Base-by-base conservation (phyloP, 1,284 basidiomycete genomes). In the Cryptococcus wingfieldii region DNA sequence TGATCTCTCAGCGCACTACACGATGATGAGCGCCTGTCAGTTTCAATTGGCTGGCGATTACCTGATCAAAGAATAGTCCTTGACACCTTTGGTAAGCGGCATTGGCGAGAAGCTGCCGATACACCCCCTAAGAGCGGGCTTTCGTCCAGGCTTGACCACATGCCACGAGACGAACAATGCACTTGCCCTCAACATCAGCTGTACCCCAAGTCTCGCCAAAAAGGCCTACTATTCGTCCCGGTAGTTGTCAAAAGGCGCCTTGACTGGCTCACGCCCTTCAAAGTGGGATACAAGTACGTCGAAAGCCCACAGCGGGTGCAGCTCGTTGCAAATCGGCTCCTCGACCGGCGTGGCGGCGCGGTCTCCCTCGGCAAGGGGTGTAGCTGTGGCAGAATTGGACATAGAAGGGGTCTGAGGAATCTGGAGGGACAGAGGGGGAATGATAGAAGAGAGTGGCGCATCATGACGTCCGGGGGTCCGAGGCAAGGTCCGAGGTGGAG, bases 81-180 rank as follows among this genome's bases (percentile, higher is more conserved):
- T 82, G 54, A 98, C 75, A 10, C 92, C 93, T 28, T 87, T 81
- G 43, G 81, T 83, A 25, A 98, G 80, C 7, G 85, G 79, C 71
- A 87, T 82, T 2, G 90, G 82, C 46, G 87, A 85, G 71, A 98
- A 98, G 71, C 85, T 94, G 67, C 95, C 95, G 65, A 98, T 98
- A 77, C 95, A 98, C 25, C 95, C 95, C 58, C 95, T 81, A 58
- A 98, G 80, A 47, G 84, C 80, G 39, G 84, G 80, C 25, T 83
- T 65, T 58, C 0, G 57, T 27, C n/a, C 66, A 60, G 60, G 37
- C 63, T 47, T 5, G 61, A 46, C 38, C 55, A 59, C 18, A 66
- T 88, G 78, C 94, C 95, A 98, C 2, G 95, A 98, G 38, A 98
- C 90, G 76, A 98, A 98, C 55, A 98, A 80, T 7, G 93, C 92